Base-by-base conservation (phyloP, 768 basidiomycete species). In the Xanthoconium stramineum region DNA sequence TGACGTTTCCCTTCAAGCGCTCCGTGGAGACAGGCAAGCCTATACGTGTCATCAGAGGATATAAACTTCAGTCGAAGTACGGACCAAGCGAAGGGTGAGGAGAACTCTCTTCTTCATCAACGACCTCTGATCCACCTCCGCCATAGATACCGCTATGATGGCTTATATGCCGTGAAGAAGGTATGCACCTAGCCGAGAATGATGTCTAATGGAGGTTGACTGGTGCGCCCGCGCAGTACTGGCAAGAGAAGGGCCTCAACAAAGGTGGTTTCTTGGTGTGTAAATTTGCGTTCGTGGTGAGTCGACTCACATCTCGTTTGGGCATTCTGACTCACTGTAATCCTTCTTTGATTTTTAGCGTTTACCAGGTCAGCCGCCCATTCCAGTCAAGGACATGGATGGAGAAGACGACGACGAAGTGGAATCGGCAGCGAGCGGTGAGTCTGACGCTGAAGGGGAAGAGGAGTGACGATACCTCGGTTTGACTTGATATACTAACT, bases 11-110 rank as follows among this genome's bases (percentile, higher is more conserved):
- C 37, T 5, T 33, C 10, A 58, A 94, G 91, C 75, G 71, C 55
- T 94, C 92, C 2, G 81, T 78, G n/a, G 83, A 94, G 65, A 91
- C 88, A 0, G 81, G 80, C 57, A 89, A 88, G 59, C 93, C 93
- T 15, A 79, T 97, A 32, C 81, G 94, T 17, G 94, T 97, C 3
- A 86, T 96, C 53, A 82, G 94, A 28, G 94, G 94, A 1, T 95
- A 72, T 79, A 71, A 72, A 38, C 70, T 85, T 30, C 69, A 72
- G 30, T 90, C 90, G 0, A 75, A 75, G 20, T 96, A 85, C 61
- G 92, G 89, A 9, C 94, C 94, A 6, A 77, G 72, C 28, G 85
- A 89, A 77, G 93, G 93, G 85, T 88, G 61, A 50, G 71, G 57
- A 15, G 15, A 10, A 48, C 13, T 57, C 11, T 10, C 17, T 47